phyloP scores from a whole-genome alignment of 495 filamentous ascomycete genomes.

The Penicillium fimorum region DNA sequence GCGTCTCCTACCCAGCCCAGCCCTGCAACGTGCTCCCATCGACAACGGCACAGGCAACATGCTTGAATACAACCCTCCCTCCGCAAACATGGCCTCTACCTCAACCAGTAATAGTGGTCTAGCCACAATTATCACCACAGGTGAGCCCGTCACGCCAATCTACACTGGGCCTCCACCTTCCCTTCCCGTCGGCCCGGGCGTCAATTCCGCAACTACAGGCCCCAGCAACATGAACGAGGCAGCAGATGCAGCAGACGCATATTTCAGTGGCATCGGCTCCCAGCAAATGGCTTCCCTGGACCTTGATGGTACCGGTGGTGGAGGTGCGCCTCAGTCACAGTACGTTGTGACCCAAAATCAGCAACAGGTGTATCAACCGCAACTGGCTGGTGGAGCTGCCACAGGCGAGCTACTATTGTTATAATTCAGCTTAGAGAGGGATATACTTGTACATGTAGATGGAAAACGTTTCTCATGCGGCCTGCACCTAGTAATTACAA shows the following conservation, averaged over 20 bases:
- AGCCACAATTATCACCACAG: conserved; percentile 27
- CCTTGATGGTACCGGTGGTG: conserved; percentile 44
- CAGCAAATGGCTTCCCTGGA: conserved; percentile 70
- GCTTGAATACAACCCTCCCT: conserved; percentile 31
- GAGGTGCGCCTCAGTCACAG: conserved; percentile 43
- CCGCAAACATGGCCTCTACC: conserved; percentile 19
- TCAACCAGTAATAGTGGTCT: conserved; percentile 31
- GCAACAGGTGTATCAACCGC: conserved; percentile 52
- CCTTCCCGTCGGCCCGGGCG: conserved; percentile 13
- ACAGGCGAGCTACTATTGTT: conserved; percentile 51
- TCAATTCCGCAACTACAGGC: conserved; percentile 25
- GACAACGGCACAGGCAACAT: conserved; percentile 43
- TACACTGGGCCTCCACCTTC: conserved; percentile 22
- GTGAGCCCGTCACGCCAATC: conserved; percentile 22
- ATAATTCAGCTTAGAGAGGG: conserved; percentile 21
- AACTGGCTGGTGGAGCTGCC: conserved; percentile 46
- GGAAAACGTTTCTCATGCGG: conserved; percentile 11
- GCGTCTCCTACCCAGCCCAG: conserved; percentile 74
- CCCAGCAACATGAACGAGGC: conserved; percentile 45
- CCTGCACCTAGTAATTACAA: conserved; percentile 1
- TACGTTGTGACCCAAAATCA: conserved; percentile 57
- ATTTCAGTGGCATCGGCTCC: conserved; percentile 72
- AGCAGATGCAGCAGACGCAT: conserved; percentile 78
- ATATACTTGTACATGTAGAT: conserved; percentile 29
- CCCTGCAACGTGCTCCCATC: conserved; percentile 67